Percentiles rank a stretch among this genome's conserved stretches.
Evolutionary conservation across 2,329 filamentous ascomycete genomes (phyloP).

Genomic region (Fusarium sp.): DNA sequence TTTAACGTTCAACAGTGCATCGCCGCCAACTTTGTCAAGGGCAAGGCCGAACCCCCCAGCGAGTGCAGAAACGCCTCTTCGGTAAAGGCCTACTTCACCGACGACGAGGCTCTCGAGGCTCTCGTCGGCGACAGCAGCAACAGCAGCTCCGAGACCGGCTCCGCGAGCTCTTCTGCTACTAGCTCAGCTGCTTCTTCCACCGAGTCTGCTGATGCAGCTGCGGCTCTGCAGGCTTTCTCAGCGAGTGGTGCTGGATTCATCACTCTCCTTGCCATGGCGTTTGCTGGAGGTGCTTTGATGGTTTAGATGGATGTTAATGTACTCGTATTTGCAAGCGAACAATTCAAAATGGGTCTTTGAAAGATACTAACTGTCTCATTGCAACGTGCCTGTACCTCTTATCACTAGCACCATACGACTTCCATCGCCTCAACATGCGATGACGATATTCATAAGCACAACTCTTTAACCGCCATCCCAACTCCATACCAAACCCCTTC

Average conservation of each 20-base stretch:
- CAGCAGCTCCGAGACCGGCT: slow-evolving; percentile 14
- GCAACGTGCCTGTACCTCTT: neutral
- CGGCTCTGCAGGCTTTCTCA: slow-evolving; percentile 41
- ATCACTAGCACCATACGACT: neutral
- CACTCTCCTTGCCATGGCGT: slow-evolving; percentile 43
- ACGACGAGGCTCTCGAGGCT: slow-evolving; percentile 49
- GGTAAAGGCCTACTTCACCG: slow-evolving; percentile 46
- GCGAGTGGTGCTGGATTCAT: slow-evolving; percentile 36
- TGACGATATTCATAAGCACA: neutral
- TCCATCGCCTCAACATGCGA: neutral
- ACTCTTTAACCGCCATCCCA: neutral
- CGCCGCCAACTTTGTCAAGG: slow-evolving; percentile 66
- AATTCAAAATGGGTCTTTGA: neutral
- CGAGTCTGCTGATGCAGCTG: slow-evolving; percentile 39
- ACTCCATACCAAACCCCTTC: slow-evolving; percentile 30
- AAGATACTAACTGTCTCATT: neutral
- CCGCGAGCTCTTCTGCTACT: slow-evolving; percentile 31
- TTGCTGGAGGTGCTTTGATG: slow-evolving; percentile 46
- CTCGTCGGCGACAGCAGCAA: slow-evolving; percentile 42
- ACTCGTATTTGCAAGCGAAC: slow-evolving; percentile 5
- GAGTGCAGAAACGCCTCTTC: slow-evolving; percentile 53
- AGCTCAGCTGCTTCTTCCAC: slow-evolving; percentile 36
- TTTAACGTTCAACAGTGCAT: slow-evolving; percentile 54
- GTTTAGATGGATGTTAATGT: slow-evolving; percentile 33
- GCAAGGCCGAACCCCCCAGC: slow-evolving; percentile 47